Evolutionary conservation across 129 eudicot species (phyloP), one percentile per base, ranked within the genome.

Genomic region (Rutidosis leptorrhynchoides): DNA sequence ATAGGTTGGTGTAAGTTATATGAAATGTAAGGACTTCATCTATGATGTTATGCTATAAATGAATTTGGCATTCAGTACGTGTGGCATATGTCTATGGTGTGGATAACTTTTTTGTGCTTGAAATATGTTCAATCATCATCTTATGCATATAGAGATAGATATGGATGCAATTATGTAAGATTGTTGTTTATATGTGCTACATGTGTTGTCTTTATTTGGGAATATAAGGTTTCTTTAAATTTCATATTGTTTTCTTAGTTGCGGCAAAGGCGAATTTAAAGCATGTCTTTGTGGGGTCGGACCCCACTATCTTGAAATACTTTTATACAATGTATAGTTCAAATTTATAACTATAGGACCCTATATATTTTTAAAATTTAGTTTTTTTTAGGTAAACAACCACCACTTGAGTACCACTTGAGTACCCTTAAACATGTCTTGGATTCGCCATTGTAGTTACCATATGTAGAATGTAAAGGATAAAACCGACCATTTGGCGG

Each of bases 101-200:
- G 40, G 69, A 26, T 26, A 46, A 46, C 58, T 46, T 46, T 49
- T 65, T 26, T 65, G 70, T 65, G 70, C 70, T 65, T 46, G 42
- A 48, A 46, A 28, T 14, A 21, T 64, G 23, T 16, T 6, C 24
- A 23, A 16, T 21, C 12, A 45, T n/a, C n/a, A n/a, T n/a, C n/a
- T n/a, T 28, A 27, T 26, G 58, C 58, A 16, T 26, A 23, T 11
- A 26, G 40, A 26, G 58, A 65, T 17, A 16, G 58, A n/a, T 65
- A 65, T 42, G 40, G 70, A n/a, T 46, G 25, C 58, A 65, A 15
- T 16, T 48, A 48, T 65, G 25, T 42, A 65, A 23, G 7, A 1
- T 65, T 65, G n/a, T 24, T 2, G n/a, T 24, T 2, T 9, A 14
- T 21, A 10, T 14, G 62, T 56, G 33, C 62, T 56, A 12, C 21